Conservation (phyloP, 2,329 filamentous ascomycete genomes). For the Pseudogymnoascus sp. region DNA sequence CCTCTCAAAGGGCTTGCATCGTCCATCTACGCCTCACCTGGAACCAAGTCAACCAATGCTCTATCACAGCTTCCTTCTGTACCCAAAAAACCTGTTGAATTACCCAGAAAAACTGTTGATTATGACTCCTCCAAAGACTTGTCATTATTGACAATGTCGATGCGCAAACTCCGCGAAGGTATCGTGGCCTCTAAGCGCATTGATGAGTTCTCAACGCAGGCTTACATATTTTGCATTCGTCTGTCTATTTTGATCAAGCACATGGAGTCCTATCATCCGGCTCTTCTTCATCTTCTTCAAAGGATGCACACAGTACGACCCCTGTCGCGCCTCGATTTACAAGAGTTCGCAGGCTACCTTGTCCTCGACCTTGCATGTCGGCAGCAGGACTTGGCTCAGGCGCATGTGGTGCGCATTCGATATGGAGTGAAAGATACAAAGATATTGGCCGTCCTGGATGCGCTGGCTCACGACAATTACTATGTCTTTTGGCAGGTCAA, state of each 20-base stretch:
- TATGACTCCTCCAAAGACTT: conserved; percentile 52
- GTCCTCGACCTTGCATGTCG: conserved; percentile 87
- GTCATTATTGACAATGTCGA: conserved; percentile 68
- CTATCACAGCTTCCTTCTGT: conserved; percentile 14
- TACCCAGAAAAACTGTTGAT: conserved; percentile 14
- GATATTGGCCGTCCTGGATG: conserved; percentile 60
- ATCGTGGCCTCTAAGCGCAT: conserved; percentile 70
- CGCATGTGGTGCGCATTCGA: conserved; percentile 57
- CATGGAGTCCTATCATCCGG: conserved; percentile 83
- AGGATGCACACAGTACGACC: conserved; percentile 61
- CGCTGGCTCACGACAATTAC: conserved; percentile 77
- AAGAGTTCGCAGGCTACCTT: conserved; percentile 73
- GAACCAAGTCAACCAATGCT: conserved; percentile 5
- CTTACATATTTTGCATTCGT: conserved; percentile 86
- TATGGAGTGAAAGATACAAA: conserved; percentile 60
- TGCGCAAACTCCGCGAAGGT: conserved; percentile 87
- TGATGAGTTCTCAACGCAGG: conserved; percentile 78
- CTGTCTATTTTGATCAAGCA: conserved; percentile 73
- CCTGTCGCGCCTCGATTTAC: conserved; percentile 63
- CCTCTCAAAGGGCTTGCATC: conserved; percentile 9
- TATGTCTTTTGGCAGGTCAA: conserved; percentile 67
- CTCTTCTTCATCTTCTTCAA: conserved; percentile 71
- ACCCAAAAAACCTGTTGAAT: conserved; percentile 15
- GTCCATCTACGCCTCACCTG: conserved; percentile 6
- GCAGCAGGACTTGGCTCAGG: conserved; percentile 65